Conservation (phyloP, 768 basidiomycete species). For the Amanita polypyramis region DNA sequence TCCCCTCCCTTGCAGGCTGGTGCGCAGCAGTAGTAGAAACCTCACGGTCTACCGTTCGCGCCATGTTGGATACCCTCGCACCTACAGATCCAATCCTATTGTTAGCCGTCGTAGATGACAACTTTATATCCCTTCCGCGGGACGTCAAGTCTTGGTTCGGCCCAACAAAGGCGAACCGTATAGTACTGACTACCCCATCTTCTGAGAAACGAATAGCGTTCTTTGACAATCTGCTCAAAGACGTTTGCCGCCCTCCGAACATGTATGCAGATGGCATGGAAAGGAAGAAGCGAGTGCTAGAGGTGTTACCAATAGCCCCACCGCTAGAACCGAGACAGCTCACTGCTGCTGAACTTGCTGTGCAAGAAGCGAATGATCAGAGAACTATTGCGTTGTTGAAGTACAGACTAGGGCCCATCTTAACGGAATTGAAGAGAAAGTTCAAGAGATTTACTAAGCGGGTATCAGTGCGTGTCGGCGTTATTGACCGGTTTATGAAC, state of each 20-base stretch:
- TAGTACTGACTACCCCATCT: slow-evolving; percentile 48
- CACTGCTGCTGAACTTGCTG: slow-evolving; percentile 68
- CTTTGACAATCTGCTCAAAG: slow-evolving; percentile 63
- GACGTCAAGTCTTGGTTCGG: slow-evolving; percentile 95
- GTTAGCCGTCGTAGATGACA: slow-evolving; percentile 80
- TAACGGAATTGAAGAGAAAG: slow-evolving; percentile 85
- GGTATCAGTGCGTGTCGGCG: slow-evolving; percentile 45
- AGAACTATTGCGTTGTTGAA: slow-evolving; percentile 72
- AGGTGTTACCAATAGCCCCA: slow-evolving; percentile 80
- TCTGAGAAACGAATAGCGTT: slow-evolving; percentile 54
- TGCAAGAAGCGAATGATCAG: slow-evolving; percentile 77
- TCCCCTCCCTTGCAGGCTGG: slow-evolving; percentile 84
- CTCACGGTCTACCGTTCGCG: slow-evolving; percentile 72
- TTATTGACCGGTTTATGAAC: neutral
- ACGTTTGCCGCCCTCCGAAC: slow-evolving; percentile 68
- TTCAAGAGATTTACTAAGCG: slow-evolving; percentile 84
- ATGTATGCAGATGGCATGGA: slow-evolving; percentile 85
- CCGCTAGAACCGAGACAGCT: slow-evolving; percentile 81
- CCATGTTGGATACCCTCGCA: slow-evolving; percentile 84
- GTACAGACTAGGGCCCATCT: slow-evolving; percentile 82
- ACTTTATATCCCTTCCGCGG: slow-evolving; percentile 52
- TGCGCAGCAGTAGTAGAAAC: slow-evolving; percentile 78
- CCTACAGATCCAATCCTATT: slow-evolving; percentile 93
- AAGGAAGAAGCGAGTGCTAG: slow-evolving; percentile 73
- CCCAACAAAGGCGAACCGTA: slow-evolving; percentile 56